Percentiles rank a stretch among this genome's conserved stretches.
These are phyloP conservation scores for Byssochlamys sp. DNA, from an alignment of 2,329 filamentous ascomycete species.

Conservation along the genomic window DNA sequence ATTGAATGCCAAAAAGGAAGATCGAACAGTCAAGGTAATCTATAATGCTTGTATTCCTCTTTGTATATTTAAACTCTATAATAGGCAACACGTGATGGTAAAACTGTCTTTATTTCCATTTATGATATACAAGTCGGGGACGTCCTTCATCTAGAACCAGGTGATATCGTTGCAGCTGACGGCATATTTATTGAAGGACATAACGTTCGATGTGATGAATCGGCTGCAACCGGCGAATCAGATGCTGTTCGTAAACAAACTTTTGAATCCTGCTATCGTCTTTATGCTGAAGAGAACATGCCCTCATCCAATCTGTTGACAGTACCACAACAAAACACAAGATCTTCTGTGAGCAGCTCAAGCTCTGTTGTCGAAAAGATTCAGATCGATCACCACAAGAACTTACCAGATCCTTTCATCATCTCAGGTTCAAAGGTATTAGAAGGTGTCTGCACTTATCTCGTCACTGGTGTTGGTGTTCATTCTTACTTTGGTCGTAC, in stretches of 20 bases:
- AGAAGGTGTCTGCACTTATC: constrained; percentile 64
- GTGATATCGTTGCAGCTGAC: constrained; percentile 62
- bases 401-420: constrained; percentile 79
- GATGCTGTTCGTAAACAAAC: no score
- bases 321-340: no score
- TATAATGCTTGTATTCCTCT: constrained; percentile 57
- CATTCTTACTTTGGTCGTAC: constrained; percentile 69
- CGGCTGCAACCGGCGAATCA: constrained; percentile 63
- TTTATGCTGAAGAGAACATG: no score
- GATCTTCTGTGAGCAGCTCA: no score
- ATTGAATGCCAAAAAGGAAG: constrained; percentile 48
- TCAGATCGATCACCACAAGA: no score
- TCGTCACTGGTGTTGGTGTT: constrained; percentile 65
- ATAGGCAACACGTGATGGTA: constrained; percentile 59
- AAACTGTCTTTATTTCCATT: constrained; percentile 53
- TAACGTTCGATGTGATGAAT: constrained; percentile 62
- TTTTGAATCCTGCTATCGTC: no score
- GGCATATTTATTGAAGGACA: constrained; percentile 59
- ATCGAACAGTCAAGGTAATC: constrained; percentile 48
- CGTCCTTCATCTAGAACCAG: constrained; percentile 58
- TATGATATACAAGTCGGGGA: constrained; percentile 62
- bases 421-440: constrained; percentile 68
- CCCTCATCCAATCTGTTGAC: no score
- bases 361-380: no score
- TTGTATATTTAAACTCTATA: no score